phyloP scores from a whole-genome alignment of 805 yeast genomes.

The Debaryomyces castellii region DNA sequence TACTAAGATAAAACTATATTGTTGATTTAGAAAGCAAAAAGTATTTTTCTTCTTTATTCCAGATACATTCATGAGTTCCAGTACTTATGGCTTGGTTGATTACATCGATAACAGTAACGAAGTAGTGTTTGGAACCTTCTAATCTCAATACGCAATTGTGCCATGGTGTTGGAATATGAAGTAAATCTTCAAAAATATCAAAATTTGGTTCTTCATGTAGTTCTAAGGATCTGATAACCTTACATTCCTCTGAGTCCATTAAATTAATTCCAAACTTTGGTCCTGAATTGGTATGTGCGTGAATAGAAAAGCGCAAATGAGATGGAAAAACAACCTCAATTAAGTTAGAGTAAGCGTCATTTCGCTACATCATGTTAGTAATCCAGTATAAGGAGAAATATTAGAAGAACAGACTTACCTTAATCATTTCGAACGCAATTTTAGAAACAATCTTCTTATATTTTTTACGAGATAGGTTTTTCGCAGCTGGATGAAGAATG shows the following conservation, averaged over 20 bases:
- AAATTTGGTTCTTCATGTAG: slow-evolving; percentile 37
- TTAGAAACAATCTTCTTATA: slow-evolving; percentile 51
- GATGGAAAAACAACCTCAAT: slow-evolving; percentile 60
- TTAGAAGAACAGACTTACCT: slow-evolving; percentile 16
- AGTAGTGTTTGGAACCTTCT: slow-evolving; percentile 28
- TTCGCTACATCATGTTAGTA: slow-evolving; percentile 27
- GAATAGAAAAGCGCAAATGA: slow-evolving; percentile 59
- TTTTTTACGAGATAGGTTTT: slow-evolving; percentile 42
- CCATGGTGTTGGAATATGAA: slow-evolving; percentile 70
- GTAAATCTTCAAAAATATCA: slow-evolving; percentile 48
- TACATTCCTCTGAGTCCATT: slow-evolving; percentile 41
- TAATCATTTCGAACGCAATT: slow-evolving; percentile 65
- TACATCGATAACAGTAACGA: slow-evolving; percentile 22
- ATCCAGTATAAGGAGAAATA: too few species aligned
- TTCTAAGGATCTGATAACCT: slow-evolving; percentile 46
- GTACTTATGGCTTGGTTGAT: slow-evolving; percentile 16
- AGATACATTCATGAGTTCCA: slow-evolving; percentile 19
- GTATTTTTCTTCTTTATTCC: slow-evolving; percentile 18
- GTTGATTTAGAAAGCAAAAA: slow-evolving; percentile 3
- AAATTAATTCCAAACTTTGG: slow-evolving; percentile 60
- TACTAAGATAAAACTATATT: too few species aligned
- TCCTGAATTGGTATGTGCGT: slow-evolving; percentile 58
- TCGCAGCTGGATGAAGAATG: slow-evolving; percentile 38
- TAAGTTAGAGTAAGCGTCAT: slow-evolving; percentile 63
- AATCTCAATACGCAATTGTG: slow-evolving; percentile 53